Conservation (phyloP, 2,329 filamentous ascomycete species). For the Sporothrix humicola region DNA sequence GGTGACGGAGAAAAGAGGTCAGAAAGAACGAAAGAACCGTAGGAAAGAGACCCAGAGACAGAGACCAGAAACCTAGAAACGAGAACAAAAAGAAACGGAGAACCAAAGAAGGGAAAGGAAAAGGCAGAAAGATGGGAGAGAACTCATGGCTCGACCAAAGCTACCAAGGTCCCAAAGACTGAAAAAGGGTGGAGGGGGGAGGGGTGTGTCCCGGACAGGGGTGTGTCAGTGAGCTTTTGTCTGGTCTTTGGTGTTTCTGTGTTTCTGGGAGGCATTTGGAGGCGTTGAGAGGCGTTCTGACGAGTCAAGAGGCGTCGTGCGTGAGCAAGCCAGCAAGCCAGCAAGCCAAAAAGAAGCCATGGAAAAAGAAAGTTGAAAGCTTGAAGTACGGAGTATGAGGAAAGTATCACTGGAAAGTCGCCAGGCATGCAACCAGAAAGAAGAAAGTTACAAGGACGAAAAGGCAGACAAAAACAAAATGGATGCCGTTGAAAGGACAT, state of each 20-base stretch:
- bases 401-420: too few species aligned
- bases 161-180: background rate
- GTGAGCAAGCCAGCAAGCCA: background rate
- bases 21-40: background rate
- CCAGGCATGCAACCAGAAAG: background rate
- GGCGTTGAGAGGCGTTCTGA: background rate
- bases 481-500: background rate
- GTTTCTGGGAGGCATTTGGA: background rate
- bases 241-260: background rate
- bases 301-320: too few species aligned
- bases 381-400: too few species aligned
- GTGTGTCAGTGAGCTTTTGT: background rate
- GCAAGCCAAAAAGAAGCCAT: background rate
- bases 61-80: background rate
- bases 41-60: background rate
- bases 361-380: too few species aligned
- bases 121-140: background rate
- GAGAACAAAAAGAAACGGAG: background rate
- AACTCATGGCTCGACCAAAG: background rate
- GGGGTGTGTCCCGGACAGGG: constrained; percentile 21
- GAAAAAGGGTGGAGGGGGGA: constrained; percentile 4
- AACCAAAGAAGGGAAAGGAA: background rate
- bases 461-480: background rate
- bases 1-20: background rate
- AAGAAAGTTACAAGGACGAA: background rate